A percentile compares a stretch with the other conserved stretches of the same genome.
phyloP scores from a whole-genome alignment of 139 green algal genomes.

The Spirogloea muscicola region DNA sequence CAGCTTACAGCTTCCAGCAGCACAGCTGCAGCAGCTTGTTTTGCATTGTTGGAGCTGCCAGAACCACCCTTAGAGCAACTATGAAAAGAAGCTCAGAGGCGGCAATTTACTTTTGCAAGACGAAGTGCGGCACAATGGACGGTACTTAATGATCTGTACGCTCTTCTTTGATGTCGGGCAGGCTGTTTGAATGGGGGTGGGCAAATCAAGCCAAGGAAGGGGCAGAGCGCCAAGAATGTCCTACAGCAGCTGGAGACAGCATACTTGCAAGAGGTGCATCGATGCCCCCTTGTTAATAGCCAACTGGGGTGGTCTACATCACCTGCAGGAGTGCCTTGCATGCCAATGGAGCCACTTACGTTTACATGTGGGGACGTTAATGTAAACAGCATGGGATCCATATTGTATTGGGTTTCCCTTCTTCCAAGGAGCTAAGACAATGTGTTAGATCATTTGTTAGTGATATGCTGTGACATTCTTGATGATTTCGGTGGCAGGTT shows the following conservation, averaged over 20 bases:
- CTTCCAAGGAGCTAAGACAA: background rate
- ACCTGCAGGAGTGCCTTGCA: background rate
- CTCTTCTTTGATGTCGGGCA: background rate
- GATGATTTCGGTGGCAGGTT: conserved; percentile 20
- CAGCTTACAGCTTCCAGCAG: background rate
- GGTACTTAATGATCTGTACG: background rate
- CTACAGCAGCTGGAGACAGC: conserved; percentile 56
- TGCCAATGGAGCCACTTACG: too few species aligned
- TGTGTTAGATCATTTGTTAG: conserved; percentile 6
- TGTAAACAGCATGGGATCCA: background rate
- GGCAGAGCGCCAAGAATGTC: conserved; percentile 51
- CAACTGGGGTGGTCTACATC: background rate
- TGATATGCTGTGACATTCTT: background rate
- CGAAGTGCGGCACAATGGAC: background rate
- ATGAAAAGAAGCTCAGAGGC: background rate
- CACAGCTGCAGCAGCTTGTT: background rate
- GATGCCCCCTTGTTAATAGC: background rate
- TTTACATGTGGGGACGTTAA: too few species aligned
- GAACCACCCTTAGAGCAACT: background rate
- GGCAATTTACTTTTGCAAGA: background rate
- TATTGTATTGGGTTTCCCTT: conserved; percentile 11
- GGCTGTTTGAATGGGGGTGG: conserved; percentile 94
- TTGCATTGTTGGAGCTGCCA: background rate
- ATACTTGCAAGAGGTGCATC: conserved; percentile 55
- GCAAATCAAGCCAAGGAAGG: conserved; percentile 64